Base-by-base conservation (phyloP, 2,329 filamentous ascomycete genomes). In the Colletotrichum tamarilloi region DNA sequence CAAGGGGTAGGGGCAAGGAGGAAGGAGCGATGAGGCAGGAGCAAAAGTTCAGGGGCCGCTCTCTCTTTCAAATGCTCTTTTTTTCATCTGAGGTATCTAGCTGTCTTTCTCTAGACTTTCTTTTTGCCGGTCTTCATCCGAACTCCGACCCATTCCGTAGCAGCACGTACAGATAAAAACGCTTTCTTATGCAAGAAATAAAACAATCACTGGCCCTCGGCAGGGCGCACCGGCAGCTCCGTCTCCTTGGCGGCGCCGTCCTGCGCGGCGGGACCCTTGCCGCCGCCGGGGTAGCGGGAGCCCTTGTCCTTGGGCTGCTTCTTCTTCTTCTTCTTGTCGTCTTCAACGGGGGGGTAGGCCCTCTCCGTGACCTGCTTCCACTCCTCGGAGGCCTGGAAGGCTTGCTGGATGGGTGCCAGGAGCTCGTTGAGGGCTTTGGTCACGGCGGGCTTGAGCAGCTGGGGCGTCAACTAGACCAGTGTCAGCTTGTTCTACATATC, bases 371-470 rank as follows among this genome's bases (percentile, higher is more conserved):
- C 88, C 8, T 84, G 83, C 84, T 97, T 93, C 95, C 95, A 98
- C 79, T 95, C 94, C 35, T 88, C 79, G 0, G 90, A 92, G 0
- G 87, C 89, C 75, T 93, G 85, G 84, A 91, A 98, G 6, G 92
- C 92, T 3, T 86, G 88, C 76, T 92, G 92, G 73, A 99, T 96
- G 1, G 96, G 95, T 2, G 88, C 90, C 70, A 98, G 87, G 14
- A 98, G 88, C 52, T 89, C 87, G 76, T 91, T 91, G 24, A 99
- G 88, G 11, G 91, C 94, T 65, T 91, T 88, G 5, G 93, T 89
- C 6, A 97, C 91, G 12, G 94, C 95, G n/a, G 92, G 89, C 86
- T 99, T 98, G 65, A 98, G 87, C 14, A 93, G 85, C 85, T 98
- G 95, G 0, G 97, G 97, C 1, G 93, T 95, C 74, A 98, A 89